These are phyloP conservation scores for Zizania latifolia DNA, from an alignment of 176 grass and related monocot genomes.

Conservation along the genomic window DNA sequence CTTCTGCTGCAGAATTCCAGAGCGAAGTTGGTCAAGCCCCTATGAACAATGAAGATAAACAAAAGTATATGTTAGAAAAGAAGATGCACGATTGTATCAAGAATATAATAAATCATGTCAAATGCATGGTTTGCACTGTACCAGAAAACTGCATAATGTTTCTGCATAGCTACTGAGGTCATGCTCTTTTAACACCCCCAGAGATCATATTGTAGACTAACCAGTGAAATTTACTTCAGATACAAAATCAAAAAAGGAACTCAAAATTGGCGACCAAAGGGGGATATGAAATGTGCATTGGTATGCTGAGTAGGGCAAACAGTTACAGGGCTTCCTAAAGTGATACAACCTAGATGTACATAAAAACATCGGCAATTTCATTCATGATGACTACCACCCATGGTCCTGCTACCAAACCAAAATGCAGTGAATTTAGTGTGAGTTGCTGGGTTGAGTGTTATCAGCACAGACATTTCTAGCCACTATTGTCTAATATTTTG, in stretches of 20 bases:
- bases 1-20: conserved; percentile 59
- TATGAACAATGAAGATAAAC: conserved; percentile 11
- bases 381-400: neutral
- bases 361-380: neutral
- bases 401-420: neutral
- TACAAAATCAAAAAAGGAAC: neutral
- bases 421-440: neutral
- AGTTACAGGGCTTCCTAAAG: neutral
- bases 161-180: neutral
- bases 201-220: neutral
- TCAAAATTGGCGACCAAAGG: neutral
- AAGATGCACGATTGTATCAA: conserved; percentile 2
- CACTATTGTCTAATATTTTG: neutral
- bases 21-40: conserved; percentile 60
- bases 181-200: neutral
- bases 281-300: conserved; percentile 5
- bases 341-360: neutral
- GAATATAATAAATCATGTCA: neutral
- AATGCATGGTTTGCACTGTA: neutral
- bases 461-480: neutral
- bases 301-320: neutral
- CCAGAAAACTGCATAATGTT: conserved; percentile 1
- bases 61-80: conserved; percentile 14
- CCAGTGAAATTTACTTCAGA: neutral
- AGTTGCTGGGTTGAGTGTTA: neutral